Evolutionary conservation across 2,329 filamentous ascomycete species (phyloP).

Genomic region (Fusarium duplospermum): DNA sequence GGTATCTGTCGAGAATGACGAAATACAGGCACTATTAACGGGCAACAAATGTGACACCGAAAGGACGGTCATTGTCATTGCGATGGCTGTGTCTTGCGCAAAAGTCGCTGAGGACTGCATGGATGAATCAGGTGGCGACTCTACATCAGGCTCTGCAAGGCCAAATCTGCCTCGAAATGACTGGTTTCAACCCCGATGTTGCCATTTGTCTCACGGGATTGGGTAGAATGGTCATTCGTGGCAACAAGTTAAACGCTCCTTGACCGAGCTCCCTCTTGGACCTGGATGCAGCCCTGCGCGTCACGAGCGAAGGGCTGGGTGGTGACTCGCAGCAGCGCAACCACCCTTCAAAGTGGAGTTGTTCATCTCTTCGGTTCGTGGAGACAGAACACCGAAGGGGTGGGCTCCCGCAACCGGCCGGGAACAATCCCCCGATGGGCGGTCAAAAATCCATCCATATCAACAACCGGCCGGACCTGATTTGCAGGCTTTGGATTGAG

Average conservation of each 20-base stretch:
- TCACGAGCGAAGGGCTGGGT: constrained; percentile 30
- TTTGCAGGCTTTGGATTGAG: neutral
- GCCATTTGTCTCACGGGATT: neutral
- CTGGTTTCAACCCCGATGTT: neutral
- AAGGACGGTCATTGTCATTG: neutral
- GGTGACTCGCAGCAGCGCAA: constrained; percentile 27
- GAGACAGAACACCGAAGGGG: neutral
- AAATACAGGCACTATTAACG: constrained; percentile 12
- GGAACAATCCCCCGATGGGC: neutral
- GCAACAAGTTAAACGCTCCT: constrained; percentile 2
- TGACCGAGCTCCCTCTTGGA: constrained; percentile 5
- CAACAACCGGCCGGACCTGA: neutral
- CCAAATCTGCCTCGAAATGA: neutral
- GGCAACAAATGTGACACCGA: neutral
- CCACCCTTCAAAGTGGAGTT: neutral
- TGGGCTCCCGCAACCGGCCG: neutral
- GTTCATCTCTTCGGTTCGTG: neutral
- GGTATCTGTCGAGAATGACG: constrained; percentile 14
- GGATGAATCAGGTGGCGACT: constrained; percentile 12
- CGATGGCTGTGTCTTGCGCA: neutral
- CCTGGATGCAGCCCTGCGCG: constrained; percentile 20
- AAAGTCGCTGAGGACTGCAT: constrained; percentile 17
- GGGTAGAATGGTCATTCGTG: neutral
- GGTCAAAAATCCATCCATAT: neutral
- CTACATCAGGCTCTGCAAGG: neutral